phyloP scores from a whole-genome alignment of 2,329 filamentous ascomycete species.

The Botrytis porri region DNA sequence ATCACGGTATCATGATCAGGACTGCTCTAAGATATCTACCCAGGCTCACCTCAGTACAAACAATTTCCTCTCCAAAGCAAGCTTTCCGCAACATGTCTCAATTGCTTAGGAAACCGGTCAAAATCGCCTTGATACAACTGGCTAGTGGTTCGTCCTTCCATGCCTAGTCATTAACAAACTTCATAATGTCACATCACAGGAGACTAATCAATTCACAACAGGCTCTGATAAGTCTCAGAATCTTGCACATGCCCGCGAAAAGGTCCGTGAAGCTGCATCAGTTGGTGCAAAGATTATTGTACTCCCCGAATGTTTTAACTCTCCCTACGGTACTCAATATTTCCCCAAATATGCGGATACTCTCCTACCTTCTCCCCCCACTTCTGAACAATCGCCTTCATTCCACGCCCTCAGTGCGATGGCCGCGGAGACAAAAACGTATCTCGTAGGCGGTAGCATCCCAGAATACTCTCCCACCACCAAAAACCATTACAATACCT shows the following conservation, averaged over 20 bases:
- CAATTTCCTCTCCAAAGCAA: slow-evolving; percentile 13
- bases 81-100: slow-evolving; percentile 31
- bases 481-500: slow-evolving; percentile 84
- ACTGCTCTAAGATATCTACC: slow-evolving; percentile 3
- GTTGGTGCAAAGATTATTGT: slow-evolving; percentile 82
- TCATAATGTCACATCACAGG: slow-evolving; percentile 27
- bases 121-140: slow-evolving; percentile 78
- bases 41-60: slow-evolving; percentile 19
- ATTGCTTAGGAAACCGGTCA: slow-evolving; percentile 71
- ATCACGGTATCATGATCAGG: slow-evolving; percentile 11
- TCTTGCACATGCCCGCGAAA: slow-evolving; percentile 73
- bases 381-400: slow-evolving; percentile 68
- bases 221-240: slow-evolving; percentile 81
- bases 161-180: slow-evolving; percentile 13
- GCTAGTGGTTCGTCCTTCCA: slow-evolving; percentile 56
- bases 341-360: slow-evolving; percentile 92
- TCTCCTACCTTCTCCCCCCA: slow-evolving; percentile 74
- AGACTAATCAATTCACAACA: slow-evolving; percentile 38
- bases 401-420: slow-evolving; percentile 81
- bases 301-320: slow-evolving; percentile 98
- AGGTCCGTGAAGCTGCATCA: slow-evolving; percentile 76
- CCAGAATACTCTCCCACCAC: slow-evolving; percentile 69
- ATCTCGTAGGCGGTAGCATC: slow-evolving; percentile 88
- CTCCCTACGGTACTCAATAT: slow-evolving; percentile 86
- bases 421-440: slow-evolving; percentile 74